A percentile compares a stretch with the other conserved stretches of the same genome.
These are phyloP conservation scores for Carex scoparia DNA, from an alignment of 176 grass and related monocot genomes.

Conservation along the genomic window DNA sequence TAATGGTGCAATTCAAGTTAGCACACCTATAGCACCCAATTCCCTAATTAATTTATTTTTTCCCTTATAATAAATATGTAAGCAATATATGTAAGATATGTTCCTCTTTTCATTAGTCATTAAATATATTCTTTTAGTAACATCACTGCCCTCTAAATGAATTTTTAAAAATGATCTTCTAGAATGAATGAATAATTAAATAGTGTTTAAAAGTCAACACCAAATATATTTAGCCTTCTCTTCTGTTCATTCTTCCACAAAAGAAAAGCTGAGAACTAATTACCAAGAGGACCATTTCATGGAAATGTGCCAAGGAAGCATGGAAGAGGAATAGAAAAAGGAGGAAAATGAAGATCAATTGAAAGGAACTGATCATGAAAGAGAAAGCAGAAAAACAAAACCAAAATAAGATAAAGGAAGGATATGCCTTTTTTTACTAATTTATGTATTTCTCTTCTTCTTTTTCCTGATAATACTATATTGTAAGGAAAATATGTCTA, in stretches of 20 bases:
- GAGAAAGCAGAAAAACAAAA: background rate
- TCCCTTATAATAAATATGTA: background rate
- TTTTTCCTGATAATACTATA: background rate
- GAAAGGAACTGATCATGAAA: background rate
- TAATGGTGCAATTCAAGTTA: constrained; percentile 2
- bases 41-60: background rate
- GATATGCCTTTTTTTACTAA: background rate
- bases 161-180: background rate
- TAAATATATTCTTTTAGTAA: background rate
- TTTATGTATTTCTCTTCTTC: background rate
- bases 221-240: background rate
- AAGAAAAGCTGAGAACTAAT: background rate
- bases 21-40: background rate
- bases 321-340: background rate
- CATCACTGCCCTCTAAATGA: background rate
- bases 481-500: background rate
- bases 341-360: background rate
- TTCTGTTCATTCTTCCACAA: background rate
- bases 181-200: background rate
- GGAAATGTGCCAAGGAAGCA: background rate
- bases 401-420: background rate
- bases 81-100: background rate
- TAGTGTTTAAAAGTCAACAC: background rate
- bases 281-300: background rate
- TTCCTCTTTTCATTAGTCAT: background rate